These are phyloP conservation scores for Suillus brevipes DNA, from an alignment of 768 basidiomycete species.

Conservation along the genomic window DNA sequence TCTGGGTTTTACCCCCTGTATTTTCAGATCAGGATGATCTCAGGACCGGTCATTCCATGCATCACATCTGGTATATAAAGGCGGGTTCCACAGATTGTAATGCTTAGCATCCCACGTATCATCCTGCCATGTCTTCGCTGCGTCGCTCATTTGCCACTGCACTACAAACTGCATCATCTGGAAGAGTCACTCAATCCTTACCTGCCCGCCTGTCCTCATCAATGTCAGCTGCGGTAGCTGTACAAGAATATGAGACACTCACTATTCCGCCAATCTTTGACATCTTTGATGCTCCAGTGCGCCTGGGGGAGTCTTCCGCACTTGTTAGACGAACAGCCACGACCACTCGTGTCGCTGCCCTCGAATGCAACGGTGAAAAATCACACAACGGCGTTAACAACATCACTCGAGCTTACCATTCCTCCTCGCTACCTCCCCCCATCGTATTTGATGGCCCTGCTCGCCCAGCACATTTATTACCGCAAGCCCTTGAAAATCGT, in stretches of 20 bases:
- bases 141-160: conserved; percentile 11
- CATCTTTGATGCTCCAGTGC: conserved; percentile 51
- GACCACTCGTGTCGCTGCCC: conserved; percentile 9
- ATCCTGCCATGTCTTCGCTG: conserved; percentile 19
- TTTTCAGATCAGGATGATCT: conserved; percentile 3
- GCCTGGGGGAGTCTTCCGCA: conserved; percentile 37
- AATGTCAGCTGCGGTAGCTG: conserved; percentile 9
- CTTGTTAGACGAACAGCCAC: conserved; percentile 21
- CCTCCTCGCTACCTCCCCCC: conserved; percentile 41
- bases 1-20: neutral
- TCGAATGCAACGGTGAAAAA: conserved; percentile 12
- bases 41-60: conserved; percentile 5
- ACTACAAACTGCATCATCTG: conserved; percentile 10
- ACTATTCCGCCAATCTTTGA: conserved; percentile 42
- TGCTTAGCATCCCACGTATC: neutral
- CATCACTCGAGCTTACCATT: conserved; percentile 17
- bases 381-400: conserved; percentile 9
- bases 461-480: conserved; percentile 29
- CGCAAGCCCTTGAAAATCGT: conserved; percentile 12
- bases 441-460: conserved; percentile 53
- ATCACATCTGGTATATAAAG: conserved; percentile 20
- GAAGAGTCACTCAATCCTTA: conserved; percentile 13
- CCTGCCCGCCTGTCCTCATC: conserved; percentile 18
- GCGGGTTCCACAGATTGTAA: neutral
- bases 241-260: conserved; percentile 9